A percentile compares a stretch with the other conserved stretches of the same genome.
These are phyloP conservation scores for Luvunga scandens DNA, from an alignment of 345 rosid genomes.

Conservation along the genomic window DNA sequence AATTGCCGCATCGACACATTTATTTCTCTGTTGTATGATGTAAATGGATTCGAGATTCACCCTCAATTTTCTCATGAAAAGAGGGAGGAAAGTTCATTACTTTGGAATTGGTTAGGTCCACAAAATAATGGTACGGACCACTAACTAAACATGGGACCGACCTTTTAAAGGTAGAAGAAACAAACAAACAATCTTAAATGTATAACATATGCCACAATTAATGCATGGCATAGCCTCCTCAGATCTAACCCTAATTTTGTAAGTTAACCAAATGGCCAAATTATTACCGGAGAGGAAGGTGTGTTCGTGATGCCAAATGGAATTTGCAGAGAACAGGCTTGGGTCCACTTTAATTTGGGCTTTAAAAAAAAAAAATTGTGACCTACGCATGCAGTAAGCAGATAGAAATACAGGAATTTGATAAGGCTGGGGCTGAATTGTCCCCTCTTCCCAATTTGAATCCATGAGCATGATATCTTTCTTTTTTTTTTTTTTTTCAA, in stretches of 20 bases:
- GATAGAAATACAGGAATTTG: background rate
- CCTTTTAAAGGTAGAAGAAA: background rate
- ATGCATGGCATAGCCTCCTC: background rate
- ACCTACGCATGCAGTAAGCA: background rate
- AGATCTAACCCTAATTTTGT: background rate
- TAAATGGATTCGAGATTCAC: background rate
- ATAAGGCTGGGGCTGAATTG: conserved; percentile 11
- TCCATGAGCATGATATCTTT: background rate
- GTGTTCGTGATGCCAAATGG: background rate
- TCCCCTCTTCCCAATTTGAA: background rate
- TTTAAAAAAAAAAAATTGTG: background rate
- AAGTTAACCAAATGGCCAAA: background rate
- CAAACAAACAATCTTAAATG: background rate
- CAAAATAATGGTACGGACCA: background rate
- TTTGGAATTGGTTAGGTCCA: conserved; percentile 13
- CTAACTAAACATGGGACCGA: conserved; percentile 8
- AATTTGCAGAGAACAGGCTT: background rate
- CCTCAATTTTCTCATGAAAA: background rate
- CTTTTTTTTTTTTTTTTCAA: background rate
- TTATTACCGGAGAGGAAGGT: background rate
- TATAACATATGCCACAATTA: background rate
- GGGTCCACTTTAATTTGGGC: conserved; percentile 25
- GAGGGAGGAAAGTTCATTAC: background rate
- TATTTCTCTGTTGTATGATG: background rate
- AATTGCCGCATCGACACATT: background rate